Evolutionary conservation across 768 basidiomycete species (phyloP), one percentile per base, ranked within the genome.

Genomic region (Lenzites betulinus): DNA sequence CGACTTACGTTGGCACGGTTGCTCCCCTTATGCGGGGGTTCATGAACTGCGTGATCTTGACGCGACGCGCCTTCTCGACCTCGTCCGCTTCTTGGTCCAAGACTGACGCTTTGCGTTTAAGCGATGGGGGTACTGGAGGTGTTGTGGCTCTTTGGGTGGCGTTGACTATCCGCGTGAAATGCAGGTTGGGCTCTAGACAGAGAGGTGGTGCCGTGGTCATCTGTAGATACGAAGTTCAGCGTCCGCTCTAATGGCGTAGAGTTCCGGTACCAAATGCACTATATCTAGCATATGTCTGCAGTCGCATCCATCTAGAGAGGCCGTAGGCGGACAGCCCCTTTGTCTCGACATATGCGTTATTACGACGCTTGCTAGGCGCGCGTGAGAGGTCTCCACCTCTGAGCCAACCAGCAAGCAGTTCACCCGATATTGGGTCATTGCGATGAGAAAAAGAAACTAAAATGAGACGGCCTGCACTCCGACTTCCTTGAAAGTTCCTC

Each of bases 21-120:
- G 51, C 13, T 15, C 56, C n/a, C n/a, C n/a, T 50, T 23, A 50
- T 43, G 51, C 42, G 81, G 75, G 90, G 89, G 52, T 84, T 84
- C 90, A 91, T 90, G 75, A 87, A 90, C 55, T 89, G 83, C 77
- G 90, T 81, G 55, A 94, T 83, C 78, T 91, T 90, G 22, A 81
- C 77, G 51, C 87, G 81, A 48, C 88, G 83, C 28, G 83, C 85
- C 70, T 84, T 90, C 65, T 91, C 88, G 3, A 83, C 81, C 62
- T 91, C 90, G 56, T 91, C 88, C 58, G 90, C 88, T 64, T 90
- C 90, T 7, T 84, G 83, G 41, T 90, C 88, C 67, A 86, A 74
- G 3, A 80, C 83, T 6, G 82, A 78, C 38, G 87, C 87, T 70
- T 93, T 93, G 20, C 91, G 82, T 63, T 93, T 93, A 61, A 92